Evolutionary conservation across 768 basidiomycete genomes (phyloP).

Genomic region (Trametes cingulata): DNA sequence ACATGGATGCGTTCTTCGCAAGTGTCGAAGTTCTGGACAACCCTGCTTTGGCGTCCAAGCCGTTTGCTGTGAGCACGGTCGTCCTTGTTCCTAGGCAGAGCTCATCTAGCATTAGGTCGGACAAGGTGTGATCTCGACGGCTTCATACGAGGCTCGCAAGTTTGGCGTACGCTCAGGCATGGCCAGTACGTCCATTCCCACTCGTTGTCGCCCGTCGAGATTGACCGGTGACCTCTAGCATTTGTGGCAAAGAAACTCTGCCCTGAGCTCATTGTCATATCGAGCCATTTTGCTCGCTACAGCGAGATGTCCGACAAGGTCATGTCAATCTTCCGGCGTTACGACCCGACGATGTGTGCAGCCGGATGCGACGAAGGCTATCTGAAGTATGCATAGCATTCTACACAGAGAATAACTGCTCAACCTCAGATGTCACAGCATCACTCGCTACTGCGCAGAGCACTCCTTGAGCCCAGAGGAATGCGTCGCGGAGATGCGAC

Average conservation of each 20-base stretch:
- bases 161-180: slow-evolving; percentile 93
- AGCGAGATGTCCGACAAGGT: slow-evolving; percentile 70
- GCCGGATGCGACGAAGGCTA: slow-evolving; percentile 92
- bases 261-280: slow-evolving; percentile 78
- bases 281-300: slow-evolving; percentile 59
- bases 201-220: not conserved
- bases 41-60: slow-evolving; percentile 64
- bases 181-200: slow-evolving; percentile 58
- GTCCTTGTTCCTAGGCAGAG: not conserved
- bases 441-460: slow-evolving; percentile 79
- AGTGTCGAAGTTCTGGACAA: slow-evolving; percentile 73
- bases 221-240: slow-evolving; percentile 35
- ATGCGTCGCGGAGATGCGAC: slow-evolving; percentile 79
- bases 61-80: slow-evolving; percentile 59
- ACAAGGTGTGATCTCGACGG: slow-evolving; percentile 81
- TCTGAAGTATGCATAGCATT: slow-evolving; percentile 62
- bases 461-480: slow-evolving; percentile 64
- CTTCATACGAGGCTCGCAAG: slow-evolving; percentile 90
- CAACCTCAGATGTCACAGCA: slow-evolving; percentile 42
- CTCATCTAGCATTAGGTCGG: slow-evolving; percentile 56
- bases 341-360: slow-evolving; percentile 72
- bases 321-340: slow-evolving; percentile 65
- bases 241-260: slow-evolving; percentile 95
- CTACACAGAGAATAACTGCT: not conserved
- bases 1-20: slow-evolving; percentile 94